Evolutionary conservation across 805 yeast genomes (phyloP).

Genomic region (Metschnikowia baotianmanensis): DNA sequence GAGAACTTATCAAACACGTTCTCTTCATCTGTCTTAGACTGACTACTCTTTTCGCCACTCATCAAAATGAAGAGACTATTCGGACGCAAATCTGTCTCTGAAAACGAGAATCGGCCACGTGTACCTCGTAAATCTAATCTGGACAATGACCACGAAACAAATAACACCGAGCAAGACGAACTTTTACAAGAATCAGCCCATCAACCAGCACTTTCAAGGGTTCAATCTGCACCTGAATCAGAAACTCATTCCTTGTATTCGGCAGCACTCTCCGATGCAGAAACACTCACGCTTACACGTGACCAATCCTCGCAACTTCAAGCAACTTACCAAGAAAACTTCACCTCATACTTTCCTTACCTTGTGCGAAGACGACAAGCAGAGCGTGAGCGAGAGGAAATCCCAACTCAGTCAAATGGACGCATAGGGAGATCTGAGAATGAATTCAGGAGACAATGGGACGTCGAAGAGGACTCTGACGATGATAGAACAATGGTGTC

Average conservation of each 20-base stretch:
- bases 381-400: conserved; percentile 9
- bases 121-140: too few species aligned
- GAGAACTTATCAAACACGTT: too few species aligned
- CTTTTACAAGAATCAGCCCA: neutral
- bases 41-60: too few species aligned
- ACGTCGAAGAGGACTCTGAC: conserved; percentile 6
- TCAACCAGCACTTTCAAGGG: neutral
- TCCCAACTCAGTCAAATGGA: too few species aligned
- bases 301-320: conserved; percentile 34
- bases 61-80: conserved; percentile 11
- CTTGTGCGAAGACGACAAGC: conserved; percentile 31
- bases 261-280: conserved; percentile 35
- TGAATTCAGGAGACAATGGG: neutral
- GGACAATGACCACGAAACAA: too few species aligned
- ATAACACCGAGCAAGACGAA: neutral
- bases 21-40: too few species aligned
- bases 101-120: neutral
- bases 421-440: neutral
- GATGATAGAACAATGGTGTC: conserved; percentile 15
- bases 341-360: conserved; percentile 37
- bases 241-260: conserved; percentile 15
- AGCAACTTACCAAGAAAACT: conserved; percentile 36
- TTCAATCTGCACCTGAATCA: conserved; percentile 3
- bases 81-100: conserved; percentile 9
- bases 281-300: conserved; percentile 28